Conservation (phyloP, 2,329 filamentous ascomycete genomes). For the Venturia effusa region DNA sequence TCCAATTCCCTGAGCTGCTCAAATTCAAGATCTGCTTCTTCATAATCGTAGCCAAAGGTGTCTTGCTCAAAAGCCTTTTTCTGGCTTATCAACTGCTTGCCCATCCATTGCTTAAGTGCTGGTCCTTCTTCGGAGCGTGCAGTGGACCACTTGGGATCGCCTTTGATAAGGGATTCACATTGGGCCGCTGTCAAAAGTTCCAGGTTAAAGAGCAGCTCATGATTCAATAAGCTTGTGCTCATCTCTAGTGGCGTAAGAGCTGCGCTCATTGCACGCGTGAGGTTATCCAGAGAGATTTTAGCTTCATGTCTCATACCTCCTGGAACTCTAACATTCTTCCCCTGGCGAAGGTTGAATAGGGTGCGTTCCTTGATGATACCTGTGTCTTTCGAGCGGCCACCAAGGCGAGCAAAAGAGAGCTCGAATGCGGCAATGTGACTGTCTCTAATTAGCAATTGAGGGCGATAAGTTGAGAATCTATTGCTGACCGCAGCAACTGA, state of each 20-base stretch:
- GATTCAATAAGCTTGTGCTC: slow-evolving; percentile 14
- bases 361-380: slow-evolving; percentile 53
- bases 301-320: not conserved
- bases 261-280: not conserved
- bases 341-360: slow-evolving; percentile 34
- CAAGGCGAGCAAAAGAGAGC: slow-evolving; percentile 52
- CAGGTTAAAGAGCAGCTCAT: not conserved
- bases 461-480: too few species aligned
- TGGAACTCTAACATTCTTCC: not conserved
- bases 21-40: slow-evolving; percentile 50
- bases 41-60: slow-evolving; percentile 42
- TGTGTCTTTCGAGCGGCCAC: slow-evolving; percentile 56
- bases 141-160: slow-evolving; percentile 29
- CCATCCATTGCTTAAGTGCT: slow-evolving; percentile 41
- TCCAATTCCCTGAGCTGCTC: slow-evolving; percentile 52
- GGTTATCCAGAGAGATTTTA: not conserved
- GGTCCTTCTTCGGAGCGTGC: slow-evolving; percentile 14
- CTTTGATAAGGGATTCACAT: slow-evolving; percentile 45
- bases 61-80: slow-evolving; percentile 34
- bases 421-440: slow-evolving; percentile 53
- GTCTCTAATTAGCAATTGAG: too few species aligned
- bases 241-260: slow-evolving; percentile 32
- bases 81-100: slow-evolving; percentile 38
- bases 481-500: slow-evolving; percentile 66
- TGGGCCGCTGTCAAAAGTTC: slow-evolving; percentile 37